Base-by-base conservation (phyloP, 371 early-diverging fungal genomes). In the Mucor ambiguus region DNA sequence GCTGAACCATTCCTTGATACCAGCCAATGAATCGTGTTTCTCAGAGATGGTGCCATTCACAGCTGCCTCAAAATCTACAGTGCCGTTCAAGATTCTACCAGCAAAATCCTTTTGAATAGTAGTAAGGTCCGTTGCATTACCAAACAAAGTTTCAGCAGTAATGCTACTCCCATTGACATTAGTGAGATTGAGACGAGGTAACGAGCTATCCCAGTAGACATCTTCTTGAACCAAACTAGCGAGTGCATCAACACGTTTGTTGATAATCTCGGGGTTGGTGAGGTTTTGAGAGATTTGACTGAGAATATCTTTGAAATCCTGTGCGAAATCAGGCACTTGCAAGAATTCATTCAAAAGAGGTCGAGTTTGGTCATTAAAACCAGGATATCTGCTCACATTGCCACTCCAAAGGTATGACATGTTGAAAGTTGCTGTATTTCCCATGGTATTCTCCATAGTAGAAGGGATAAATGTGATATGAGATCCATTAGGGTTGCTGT, bases 171-270 rank as follows among this genome's bases (percentile, higher is more conserved):
- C 52, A 24, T 52, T 52, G 0, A 28, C 11, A 28, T 28, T 52
- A 3, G 12, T 26, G 12, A 26, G 24, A 28, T 52, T 52, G 22
- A 49, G 58, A 54, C 64, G 69, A 12, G 62, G n/a, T 38, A 74
- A 24, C 0, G 22, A 35, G 20, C 59, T 48, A 58, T 74, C 73
- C 75, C 75, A 74, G 1, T 37, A 64, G 2, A 72, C 68, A 33
- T 74, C 76, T 26, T 73, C 65, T 26, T 66, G 43, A 29, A 74
- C 61, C 26, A 75, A 33, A 12, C 35, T 60, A 2, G 43, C 63
- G 0, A 73, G 30, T 12, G 52, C 68, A 35, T 71, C 60, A n/a
- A 79, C 73, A 11, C 59, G 61, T 9, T 52, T 32, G 20, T 56
- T 11, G 5, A 71, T 35, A 1, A 66, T 35, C 0, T 38, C 46